Base-by-base conservation (phyloP, 2,329 filamentous ascomycete species). In the Trichoderma pleuroti region DNA sequence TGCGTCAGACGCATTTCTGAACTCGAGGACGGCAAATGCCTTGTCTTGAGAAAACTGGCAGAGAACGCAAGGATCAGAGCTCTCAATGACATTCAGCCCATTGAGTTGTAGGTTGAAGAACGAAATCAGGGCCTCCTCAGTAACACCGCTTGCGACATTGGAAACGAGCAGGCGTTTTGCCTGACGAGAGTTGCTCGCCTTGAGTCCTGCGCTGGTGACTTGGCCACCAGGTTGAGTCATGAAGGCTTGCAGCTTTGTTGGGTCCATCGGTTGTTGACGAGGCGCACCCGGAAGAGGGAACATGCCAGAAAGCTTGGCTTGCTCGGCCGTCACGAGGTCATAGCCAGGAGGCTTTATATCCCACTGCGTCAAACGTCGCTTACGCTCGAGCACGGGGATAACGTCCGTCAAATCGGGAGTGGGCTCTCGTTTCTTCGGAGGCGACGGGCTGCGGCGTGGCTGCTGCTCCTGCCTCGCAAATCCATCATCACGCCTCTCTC, bases 341-440 rank as follows among this genome's bases (percentile, higher is more conserved):
- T 99, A 99, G 57, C 96, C 95, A 18, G 94, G 93, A 7, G 96
- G 96, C 84, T 99, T 99, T 81, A 99, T 98, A 80, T 99, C 97
- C 96, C 96, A 99, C 82, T 99, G 97, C 42, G 94, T 98, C 85
- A 99, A 85, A 72, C 96, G 92, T 76, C 97, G 91, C 85, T 94
- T 96, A 76, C 95, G 91, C 78, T 95, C 91, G 73, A 94, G 84
- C 71, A 99, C 86, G 5, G 93, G 88, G n/a, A 92, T 85, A 72
- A 97, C 85, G 77, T 97, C 90, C 72, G 94, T 97, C 78, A 99
- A 85, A 80, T 99, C 97, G 42, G 96, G 97, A 0, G 96, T 99
- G 9, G 96, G 93, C 81, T 99, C 96, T 80, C 93, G 92, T 84
- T 95, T 96, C 85, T 97, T 97, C 11, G 90, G 90, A 32, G 93